Evolutionary conservation across 78 protist genomes (phyloP).

Genomic region (Polysphondylium violaceum): DNA sequence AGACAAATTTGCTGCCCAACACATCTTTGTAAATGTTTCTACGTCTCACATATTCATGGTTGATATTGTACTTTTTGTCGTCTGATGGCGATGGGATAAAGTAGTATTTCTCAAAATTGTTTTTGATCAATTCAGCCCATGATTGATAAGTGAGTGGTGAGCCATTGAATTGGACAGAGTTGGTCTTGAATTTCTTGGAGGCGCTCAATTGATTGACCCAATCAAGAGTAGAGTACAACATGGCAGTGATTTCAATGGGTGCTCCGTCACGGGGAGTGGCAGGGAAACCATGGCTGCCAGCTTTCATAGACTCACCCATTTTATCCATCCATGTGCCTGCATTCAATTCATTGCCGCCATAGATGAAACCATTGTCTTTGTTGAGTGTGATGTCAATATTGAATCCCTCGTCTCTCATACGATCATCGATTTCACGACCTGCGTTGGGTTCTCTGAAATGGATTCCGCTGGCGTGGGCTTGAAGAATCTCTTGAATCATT

Average conservation of each 20-base stretch:
- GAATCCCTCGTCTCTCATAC: slow-evolving; percentile 92
- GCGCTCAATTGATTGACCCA: slow-evolving; percentile 46
- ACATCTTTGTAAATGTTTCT: slow-evolving; percentile 94
- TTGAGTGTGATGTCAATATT: slow-evolving; percentile 79
- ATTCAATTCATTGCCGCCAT: slow-evolving; percentile 93
- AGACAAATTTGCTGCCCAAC: slow-evolving; percentile 74
- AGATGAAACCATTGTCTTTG: slow-evolving; percentile 85
- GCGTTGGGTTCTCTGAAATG: slow-evolving; percentile 94
- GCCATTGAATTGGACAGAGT: neutral
- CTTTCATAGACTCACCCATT: slow-evolving; percentile 92
- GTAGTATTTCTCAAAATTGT: slow-evolving; percentile 78
- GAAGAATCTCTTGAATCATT: slow-evolving; percentile 82
- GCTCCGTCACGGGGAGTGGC: slow-evolving; percentile 98
- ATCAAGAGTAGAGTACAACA: slow-evolving; percentile 61
- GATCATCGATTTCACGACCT: slow-evolving; percentile 89
- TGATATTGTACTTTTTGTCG: slow-evolving; percentile 44
- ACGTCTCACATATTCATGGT: slow-evolving; percentile 59
- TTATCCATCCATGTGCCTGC: slow-evolving; percentile 99
- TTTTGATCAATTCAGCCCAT: slow-evolving; percentile 80
- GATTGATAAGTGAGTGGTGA: slow-evolving; percentile 17
- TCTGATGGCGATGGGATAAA: slow-evolving; percentile 78
- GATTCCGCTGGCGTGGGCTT: slow-evolving; percentile 86
- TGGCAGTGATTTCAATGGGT: slow-evolving; percentile 91
- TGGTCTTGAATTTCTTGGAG: neutral
- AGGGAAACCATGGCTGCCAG: slow-evolving; percentile 88